Percentiles rank a stretch among this genome's conserved stretches.
These are phyloP conservation scores for Zoysia japonica DNA, from an alignment of 176 grass and related monocot genomes.

Conservation along the genomic window DNA sequence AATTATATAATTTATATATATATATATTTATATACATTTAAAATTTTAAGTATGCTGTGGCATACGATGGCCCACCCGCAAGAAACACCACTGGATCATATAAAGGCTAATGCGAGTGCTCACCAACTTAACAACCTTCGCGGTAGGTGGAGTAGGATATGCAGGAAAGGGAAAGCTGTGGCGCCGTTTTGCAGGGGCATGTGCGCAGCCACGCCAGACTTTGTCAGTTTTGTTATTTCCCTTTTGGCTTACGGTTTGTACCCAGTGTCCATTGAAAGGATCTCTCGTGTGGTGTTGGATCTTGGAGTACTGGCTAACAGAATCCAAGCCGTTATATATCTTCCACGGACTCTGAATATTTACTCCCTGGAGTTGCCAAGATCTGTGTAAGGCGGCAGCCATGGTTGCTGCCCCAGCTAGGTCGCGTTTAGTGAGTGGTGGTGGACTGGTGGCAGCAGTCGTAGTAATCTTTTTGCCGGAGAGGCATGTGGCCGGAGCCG, in stretches of 20 bases:
- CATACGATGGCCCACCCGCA: too few species aligned
- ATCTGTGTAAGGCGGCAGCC: slow-evolving; percentile 6
- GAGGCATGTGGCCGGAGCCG: slow-evolving; percentile 32
- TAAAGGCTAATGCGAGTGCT: neutral
- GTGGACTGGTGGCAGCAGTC: neutral
- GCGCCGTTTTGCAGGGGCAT: slow-evolving; percentile 26
- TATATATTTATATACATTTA: too few species aligned
- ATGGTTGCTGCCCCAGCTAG: neutral
- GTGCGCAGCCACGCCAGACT: neutral
- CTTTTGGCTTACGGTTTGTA: neutral
- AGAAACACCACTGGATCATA: too few species aligned
- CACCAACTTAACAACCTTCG: neutral
- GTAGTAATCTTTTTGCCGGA: slow-evolving; percentile 22
- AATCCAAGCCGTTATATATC: slow-evolving; percentile 18
- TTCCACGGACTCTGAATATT: neutral
- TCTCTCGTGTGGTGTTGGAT: slow-evolving; percentile 22
- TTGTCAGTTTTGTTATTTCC: neutral
- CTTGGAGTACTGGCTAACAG: neutral
- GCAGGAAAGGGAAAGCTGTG: neutral
- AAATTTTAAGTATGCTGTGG: too few species aligned
- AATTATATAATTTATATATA: too few species aligned
- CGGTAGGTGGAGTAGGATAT: neutral
- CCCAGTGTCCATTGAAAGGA: neutral
- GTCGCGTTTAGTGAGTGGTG: neutral
- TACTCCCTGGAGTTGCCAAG: neutral